Percentiles rank a stretch among this genome's conserved stretches.
Evolutionary conservation across 345 rosid genomes (phyloP).

Genomic region (Eucalyptus regnans): DNA sequence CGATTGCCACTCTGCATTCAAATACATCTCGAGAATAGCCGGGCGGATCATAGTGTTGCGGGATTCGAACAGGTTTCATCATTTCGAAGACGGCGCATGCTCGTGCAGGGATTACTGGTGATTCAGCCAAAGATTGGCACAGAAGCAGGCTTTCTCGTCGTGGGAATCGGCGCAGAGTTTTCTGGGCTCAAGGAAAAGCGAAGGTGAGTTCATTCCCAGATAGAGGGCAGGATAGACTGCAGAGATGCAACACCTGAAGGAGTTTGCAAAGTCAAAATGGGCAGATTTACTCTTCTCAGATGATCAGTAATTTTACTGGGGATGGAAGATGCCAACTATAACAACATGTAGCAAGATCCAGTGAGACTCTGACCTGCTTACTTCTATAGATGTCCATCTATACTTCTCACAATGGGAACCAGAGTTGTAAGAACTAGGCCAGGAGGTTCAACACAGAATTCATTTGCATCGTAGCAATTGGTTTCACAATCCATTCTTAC

Average conservation of each 20-base stretch:
- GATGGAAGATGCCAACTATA: not conserved
- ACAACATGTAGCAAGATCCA: not conserved
- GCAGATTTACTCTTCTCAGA: not conserved
- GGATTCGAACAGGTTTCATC: slow-evolving; percentile 91
- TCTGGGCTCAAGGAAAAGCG: not conserved
- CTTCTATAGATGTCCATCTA: not conserved
- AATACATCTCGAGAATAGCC: slow-evolving; percentile 64
- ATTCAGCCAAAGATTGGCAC: not conserved
- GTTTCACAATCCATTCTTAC: not conserved
- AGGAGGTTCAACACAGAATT: not conserved
- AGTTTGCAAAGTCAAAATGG: not conserved
- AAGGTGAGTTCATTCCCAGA: not conserved
- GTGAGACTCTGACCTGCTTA: not conserved
- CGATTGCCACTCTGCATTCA: slow-evolving; percentile 77
- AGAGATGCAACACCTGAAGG: not conserved
- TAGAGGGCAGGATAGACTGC: not conserved
- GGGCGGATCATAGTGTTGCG: slow-evolving; percentile 51
- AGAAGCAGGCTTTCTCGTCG: not conserved
- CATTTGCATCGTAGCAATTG: not conserved
- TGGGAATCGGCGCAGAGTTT: not conserved
- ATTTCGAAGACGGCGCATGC: slow-evolving; percentile 64
- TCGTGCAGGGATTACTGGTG: slow-evolving; percentile 87
- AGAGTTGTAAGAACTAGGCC: not conserved
- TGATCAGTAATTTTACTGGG: not conserved
- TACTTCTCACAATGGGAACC: not conserved